Conservation (phyloP, 176 grass and related monocot species). For the Eremochloa ophiuroides region DNA sequence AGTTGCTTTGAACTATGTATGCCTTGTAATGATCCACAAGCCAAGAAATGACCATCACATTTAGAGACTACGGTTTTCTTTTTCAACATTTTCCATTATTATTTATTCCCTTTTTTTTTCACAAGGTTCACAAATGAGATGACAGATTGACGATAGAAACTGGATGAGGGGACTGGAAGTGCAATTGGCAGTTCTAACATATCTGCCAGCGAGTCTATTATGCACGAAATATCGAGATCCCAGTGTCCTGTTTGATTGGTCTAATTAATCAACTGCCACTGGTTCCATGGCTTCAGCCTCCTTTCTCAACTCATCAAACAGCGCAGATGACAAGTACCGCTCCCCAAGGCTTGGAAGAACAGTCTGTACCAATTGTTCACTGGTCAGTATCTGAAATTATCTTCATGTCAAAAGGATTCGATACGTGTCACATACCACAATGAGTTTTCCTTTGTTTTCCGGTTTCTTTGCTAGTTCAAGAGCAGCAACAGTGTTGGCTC, state of each 20-base stretch:
- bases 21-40: neutral
- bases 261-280: slow-evolving; percentile 55
- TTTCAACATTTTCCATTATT: neutral
- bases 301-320: slow-evolving; percentile 73
- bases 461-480: slow-evolving; percentile 71
- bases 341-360: slow-evolving; percentile 81
- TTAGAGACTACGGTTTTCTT: neutral
- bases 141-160: neutral
- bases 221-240: neutral
- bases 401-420: neutral
- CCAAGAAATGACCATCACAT: neutral
- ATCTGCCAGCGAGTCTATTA: neutral
- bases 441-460: slow-evolving; percentile 94
- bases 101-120: neutral
- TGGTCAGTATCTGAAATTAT: neutral
- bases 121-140: neutral
- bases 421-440: slow-evolving; percentile 60
- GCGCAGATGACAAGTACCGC: slow-evolving; percentile 65
- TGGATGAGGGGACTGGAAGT: neutral
- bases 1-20: neutral
- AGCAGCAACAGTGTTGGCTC: slow-evolving; percentile 87
- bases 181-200: neutral
- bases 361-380: slow-evolving; percentile 45
- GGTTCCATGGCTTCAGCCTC: slow-evolving; percentile 91
- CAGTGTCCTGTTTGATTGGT: neutral